Percentiles rank a stretch among this genome's conserved stretches.
These are phyloP conservation scores for Leonotis leonurus DNA, from an alignment of 257 asterid genomes.

Conservation along the genomic window DNA sequence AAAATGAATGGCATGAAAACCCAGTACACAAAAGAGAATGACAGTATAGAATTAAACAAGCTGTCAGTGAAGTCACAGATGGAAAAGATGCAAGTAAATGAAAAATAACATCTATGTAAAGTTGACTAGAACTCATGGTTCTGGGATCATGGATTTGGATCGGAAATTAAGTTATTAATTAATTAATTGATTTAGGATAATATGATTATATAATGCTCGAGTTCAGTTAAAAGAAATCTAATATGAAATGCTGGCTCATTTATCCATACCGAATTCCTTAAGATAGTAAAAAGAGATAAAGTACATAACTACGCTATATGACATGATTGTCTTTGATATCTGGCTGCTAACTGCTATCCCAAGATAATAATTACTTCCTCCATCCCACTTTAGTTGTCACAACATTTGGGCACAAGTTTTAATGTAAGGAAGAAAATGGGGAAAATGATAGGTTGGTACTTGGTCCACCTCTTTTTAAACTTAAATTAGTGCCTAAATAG, in stretches of 20 bases:
- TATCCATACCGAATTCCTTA: background rate
- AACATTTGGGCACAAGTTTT: no score
- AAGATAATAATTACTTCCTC: background rate
- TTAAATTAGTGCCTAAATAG: no score
- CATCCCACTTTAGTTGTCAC: no score
- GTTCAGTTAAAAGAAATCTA: background rate
- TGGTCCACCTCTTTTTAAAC: no score
- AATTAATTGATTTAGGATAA: background rate
- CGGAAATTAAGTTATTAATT: no score
- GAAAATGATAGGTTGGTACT: no score
- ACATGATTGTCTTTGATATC: background rate
- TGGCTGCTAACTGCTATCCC: background rate
- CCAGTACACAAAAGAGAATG: background rate
- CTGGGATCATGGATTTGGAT: background rate
- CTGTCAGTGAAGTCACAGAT: background rate
- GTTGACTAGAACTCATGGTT: background rate
- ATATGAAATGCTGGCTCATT: conserved; percentile 4
- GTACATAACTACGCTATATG: background rate
- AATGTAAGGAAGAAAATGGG: no score
- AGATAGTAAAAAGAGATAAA: background rate
- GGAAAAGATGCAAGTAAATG: background rate
- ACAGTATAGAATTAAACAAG: background rate
- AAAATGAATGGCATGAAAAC: background rate
- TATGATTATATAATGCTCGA: background rate
- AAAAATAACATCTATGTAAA: background rate